These are phyloP conservation scores for Viridothelium virens DNA, from an alignment of 495 filamentous ascomycete genomes.

Conservation along the genomic window DNA sequence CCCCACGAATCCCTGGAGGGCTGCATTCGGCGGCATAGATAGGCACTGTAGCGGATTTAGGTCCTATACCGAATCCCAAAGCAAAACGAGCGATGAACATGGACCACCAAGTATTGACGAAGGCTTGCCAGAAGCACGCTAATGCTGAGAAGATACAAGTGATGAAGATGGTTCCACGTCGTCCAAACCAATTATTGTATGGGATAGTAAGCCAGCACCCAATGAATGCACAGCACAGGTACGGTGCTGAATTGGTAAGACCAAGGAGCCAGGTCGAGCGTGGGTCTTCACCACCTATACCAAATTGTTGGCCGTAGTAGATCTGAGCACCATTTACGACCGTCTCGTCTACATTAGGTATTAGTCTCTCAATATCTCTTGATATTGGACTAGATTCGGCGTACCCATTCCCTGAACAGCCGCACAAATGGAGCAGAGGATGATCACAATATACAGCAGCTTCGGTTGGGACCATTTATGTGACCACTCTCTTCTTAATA, in stretches of 20 bases:
- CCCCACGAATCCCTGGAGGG: constrained; percentile 44
- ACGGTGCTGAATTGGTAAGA: constrained; percentile 56
- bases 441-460: constrained; percentile 60
- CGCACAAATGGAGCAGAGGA: constrained; percentile 54
- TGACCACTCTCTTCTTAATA: constrained; percentile 54
- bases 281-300: constrained; percentile 44
- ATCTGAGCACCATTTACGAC: constrained; percentile 72
- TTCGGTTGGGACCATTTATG: constrained; percentile 68
- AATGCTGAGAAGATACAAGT: constrained; percentile 58
- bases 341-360: constrained; percentile 57
- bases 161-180: constrained; percentile 77
- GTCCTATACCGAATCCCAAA: constrained; percentile 54
- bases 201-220: constrained; percentile 81
- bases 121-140: constrained; percentile 59
- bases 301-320: constrained; percentile 59
- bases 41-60: constrained; percentile 52
- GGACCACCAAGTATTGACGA: constrained; percentile 45
- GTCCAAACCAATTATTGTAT: constrained; percentile 69
- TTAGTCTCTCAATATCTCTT: constrained; percentile 37
- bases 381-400: not conserved
- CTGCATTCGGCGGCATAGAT: constrained; percentile 53
- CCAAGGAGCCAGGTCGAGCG: constrained; percentile 57
- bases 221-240: constrained; percentile 67
- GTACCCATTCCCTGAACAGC: constrained; percentile 65
- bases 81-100: constrained; percentile 53